Percentiles rank a stretch among this genome's conserved stretches.
Conservation (phyloP, 1,139 yeast species). For the Schwanniomyces etchellsii region DNA sequence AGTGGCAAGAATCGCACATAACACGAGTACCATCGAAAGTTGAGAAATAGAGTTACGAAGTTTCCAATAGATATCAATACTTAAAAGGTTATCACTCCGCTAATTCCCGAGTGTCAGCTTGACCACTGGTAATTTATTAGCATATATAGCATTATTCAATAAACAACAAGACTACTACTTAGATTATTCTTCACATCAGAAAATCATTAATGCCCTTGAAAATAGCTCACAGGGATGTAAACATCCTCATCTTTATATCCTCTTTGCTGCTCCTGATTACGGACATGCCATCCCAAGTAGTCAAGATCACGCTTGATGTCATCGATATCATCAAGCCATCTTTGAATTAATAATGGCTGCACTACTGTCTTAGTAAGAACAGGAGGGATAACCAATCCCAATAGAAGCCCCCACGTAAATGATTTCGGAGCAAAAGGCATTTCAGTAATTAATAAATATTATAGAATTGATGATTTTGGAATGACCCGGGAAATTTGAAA, state of each 20-base stretch:
- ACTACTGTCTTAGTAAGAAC: conserved; percentile 21
- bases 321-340: conserved; percentile 27
- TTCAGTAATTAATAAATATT: conserved; percentile 8
- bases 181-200: too few relatives aligned
- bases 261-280: conserved; percentile 25
- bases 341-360: conserved; percentile 19
- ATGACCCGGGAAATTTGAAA: neutral
- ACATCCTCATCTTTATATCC: conserved; percentile 25
- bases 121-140: too few relatives aligned
- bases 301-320: conserved; percentile 29
- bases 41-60: too few relatives aligned
- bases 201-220: conserved; percentile 15
- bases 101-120: too few relatives aligned
- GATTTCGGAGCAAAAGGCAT: conserved; percentile 5
- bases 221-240: conserved; percentile 26
- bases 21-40: too few relatives aligned
- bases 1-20: conserved; percentile 26
- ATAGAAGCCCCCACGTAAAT: conserved; percentile 19
- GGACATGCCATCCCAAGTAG: conserved; percentile 34
- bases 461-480: neutral
- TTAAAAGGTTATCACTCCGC: too few relatives aligned
- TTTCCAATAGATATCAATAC: too few relatives aligned
- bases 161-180: too few relatives aligned
- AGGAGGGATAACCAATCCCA: conserved; percentile 29
- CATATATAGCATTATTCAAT: too few relatives aligned